Base-by-base conservation (phyloP, 2,329 filamentous ascomycete species). In the Emydomyces testavorans region DNA sequence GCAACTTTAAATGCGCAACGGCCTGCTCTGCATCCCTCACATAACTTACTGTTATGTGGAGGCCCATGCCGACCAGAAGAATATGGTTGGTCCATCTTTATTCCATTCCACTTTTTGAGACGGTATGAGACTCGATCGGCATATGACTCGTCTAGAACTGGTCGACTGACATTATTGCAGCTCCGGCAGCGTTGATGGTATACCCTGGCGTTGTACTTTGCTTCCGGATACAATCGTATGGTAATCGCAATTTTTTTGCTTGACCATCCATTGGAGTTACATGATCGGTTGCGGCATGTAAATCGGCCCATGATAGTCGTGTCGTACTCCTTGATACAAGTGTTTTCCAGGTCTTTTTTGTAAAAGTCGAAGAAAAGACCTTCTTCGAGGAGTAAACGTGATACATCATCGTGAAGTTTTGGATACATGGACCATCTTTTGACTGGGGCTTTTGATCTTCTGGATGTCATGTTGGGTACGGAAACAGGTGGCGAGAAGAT, bases 241-340 rank as follows among this genome's bases (percentile, higher is more conserved):
- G 62, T 68, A 34, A 70, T 66, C 16, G 68, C 63, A 47, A 71
- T 64, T 52, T 52, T 59, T 50, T 62, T 66, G 60, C 68, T 71
- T 15, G 56, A 53, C 68, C 68, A 71, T 41, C 60, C 65, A 5
- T 20, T 49, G 1, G 54, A 50, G 2, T 2, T 7, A 52, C 67
- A 71, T 15, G 24, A 20, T 11, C 16, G 3, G 45, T 67, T 71
- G 10, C 20, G 50, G 50, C 68, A 71, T 16, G 40, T 52, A 50
- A 71, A 71, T 16, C 56, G 58, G 28, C 69, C 67, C 63, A 66
- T 69, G 43, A 71, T 63, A 49, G 62, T 65, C 6, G 67, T 71
- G 48, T 69, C 60, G 49, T 63, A 64, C n/a, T 56, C 44, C 46
- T 60, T 41, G 38, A 50, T 57, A 51, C 39, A 58, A 18, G 36